Conservation (phyloP, 257 asterid genomes). For the Scutellaria baicalensis region DNA sequence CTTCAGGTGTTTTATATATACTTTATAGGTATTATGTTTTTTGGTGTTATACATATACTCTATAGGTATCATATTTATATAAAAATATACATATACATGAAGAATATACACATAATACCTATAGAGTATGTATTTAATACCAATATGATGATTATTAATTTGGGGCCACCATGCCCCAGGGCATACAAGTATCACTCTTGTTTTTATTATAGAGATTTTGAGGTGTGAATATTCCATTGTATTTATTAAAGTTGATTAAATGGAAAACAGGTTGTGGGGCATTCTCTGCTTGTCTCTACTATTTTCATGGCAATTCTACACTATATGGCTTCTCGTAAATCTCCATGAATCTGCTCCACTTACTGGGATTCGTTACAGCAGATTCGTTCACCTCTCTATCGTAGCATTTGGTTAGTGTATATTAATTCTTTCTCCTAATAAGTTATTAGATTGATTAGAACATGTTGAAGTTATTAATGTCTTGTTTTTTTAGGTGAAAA, state of each 20-base stretch:
- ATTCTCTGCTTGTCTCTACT: conserved; percentile 18
- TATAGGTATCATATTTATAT: too few relatives aligned
- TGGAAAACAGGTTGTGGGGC: conserved; percentile 49
- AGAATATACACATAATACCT: too few relatives aligned
- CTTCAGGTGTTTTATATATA: too few relatives aligned
- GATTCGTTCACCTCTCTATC: conserved; percentile 50
- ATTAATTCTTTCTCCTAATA: too few relatives aligned
- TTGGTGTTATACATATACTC: too few relatives aligned
- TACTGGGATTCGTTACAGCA: conserved; percentile 53
- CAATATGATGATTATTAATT: too few relatives aligned
- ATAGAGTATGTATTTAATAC: too few relatives aligned
- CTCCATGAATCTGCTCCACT: conserved; percentile 47
- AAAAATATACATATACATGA: too few relatives aligned
- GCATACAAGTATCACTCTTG: too few relatives aligned
- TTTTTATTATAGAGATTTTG: too few relatives aligned
- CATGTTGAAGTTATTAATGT: background rate
- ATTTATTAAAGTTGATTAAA: background rate
- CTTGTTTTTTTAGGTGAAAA: conserved; percentile 34
- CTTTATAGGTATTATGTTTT: too few relatives aligned
- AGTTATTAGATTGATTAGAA: background rate
- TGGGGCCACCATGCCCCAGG: too few relatives aligned
- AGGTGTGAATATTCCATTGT: background rate
- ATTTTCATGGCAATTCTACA: conserved; percentile 65
- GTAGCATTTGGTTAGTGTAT: conserved; percentile 49
- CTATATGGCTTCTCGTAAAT: conserved; percentile 48